Evolutionary conservation across 164 flowering plant species (phyloP), one percentile per base, ranked within the genome.

Genomic region (Magnolia officinalis): DNA sequence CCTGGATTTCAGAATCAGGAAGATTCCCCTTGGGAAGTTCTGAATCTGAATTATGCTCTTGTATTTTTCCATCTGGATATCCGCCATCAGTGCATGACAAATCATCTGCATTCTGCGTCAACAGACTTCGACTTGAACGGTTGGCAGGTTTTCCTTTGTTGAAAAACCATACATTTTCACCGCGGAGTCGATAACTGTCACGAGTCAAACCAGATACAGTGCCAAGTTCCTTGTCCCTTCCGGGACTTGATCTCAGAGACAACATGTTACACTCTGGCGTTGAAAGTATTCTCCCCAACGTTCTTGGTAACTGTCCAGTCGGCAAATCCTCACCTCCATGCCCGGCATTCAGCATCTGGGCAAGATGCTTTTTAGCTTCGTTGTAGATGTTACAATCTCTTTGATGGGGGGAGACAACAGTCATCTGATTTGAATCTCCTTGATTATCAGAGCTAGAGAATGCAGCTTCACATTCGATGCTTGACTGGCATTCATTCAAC

Each of bases 321-420:
- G 83, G 64, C 59, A 67, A 76, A 55, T 82, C 82, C 5, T 77
- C 84, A 72, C 79, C 77, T 20, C 82, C 89, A 77, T 88, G 82
- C 31, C 85, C 90, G 78, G 59, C 78, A 73, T 72, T 85, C 75
- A 91, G 78, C 89, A 92, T 85, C 75, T 96, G 92, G 13, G 88
- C 82, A 19, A 92, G 90, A 85, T 94, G 95, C 78, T 88, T 90
- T 83, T 86, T 92, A 18, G 91, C 97, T 75, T 92, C 97, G 66
- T 79, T 51, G 65, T 91, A 89, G 77, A 91, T 82, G 80, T 82
- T 86, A 66, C 96, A 82, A 50, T 81, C 86, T 77, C 85, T 83
- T 50, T 81, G 71, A 66, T 76, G 84, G 13, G 88, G 70, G 75
- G 68, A 21, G 23, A 58, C 78, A 26, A 55, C 74, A 61, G 31